A percentile compares a stretch with the other conserved stretches of the same genome.
Evolutionary conservation across 1,284 basidiomycete genomes (phyloP).

Genomic region (Fomitopsis schrenkii): DNA sequence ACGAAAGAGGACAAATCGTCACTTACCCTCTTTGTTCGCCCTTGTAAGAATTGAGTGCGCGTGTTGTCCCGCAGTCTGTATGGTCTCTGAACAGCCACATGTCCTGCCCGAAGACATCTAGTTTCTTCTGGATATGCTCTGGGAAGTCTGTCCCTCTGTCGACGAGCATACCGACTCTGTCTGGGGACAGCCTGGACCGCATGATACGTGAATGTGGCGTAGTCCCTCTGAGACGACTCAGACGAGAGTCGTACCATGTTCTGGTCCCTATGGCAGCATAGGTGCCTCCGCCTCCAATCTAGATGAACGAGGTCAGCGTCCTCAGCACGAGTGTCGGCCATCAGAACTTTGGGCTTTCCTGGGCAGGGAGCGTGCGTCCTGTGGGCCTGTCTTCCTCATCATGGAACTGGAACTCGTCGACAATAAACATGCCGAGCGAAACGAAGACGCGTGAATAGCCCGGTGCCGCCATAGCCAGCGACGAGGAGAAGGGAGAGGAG

Average conservation of each 20-base stretch:
- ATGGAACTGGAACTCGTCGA: conserved; percentile 73
- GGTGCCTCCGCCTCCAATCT: conserved; percentile 92
- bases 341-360: conserved; percentile 36
- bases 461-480: background rate
- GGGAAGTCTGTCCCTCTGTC: conserved; percentile 85
- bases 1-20: background rate
- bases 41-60: conserved; percentile 75
- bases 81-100: conserved; percentile 81
- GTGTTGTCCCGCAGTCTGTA: conserved; percentile 53
- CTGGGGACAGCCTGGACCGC: conserved; percentile 53
- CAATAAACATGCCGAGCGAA: conserved; percentile 86
- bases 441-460: conserved; percentile 37
- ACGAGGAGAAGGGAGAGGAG: background rate
- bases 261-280: conserved; percentile 77
- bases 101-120: conserved; percentile 66
- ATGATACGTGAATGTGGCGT: too few species aligned
- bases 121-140: conserved; percentile 43
- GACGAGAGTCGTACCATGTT: conserved; percentile 53
- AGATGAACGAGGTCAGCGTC: background rate
- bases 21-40: conserved; percentile 70
- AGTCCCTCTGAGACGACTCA: background rate
- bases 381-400: conserved; percentile 52
- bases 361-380: conserved; percentile 39
- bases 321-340: background rate
- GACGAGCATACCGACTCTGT: conserved; percentile 75